A percentile compares a stretch with the other conserved stretches of the same genome.
phyloP scores from a whole-genome alignment of 2,329 filamentous ascomycete genomes.

The Sporothrix pseudoabietina region DNA sequence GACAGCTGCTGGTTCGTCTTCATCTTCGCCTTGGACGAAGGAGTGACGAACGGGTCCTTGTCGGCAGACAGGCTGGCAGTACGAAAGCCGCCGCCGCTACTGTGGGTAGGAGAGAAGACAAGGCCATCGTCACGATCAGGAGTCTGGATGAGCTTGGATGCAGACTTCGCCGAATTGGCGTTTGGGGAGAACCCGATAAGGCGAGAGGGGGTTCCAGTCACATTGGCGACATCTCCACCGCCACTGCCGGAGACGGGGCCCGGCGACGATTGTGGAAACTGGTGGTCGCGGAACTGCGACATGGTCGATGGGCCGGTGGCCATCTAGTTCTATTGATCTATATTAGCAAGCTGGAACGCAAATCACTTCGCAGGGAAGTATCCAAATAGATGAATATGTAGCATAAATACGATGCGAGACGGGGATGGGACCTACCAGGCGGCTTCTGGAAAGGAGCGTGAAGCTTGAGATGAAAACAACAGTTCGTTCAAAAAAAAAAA shows the following conservation, averaged over 20 bases:
- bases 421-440: background rate
- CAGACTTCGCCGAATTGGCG: constrained; percentile 52
- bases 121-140: constrained; percentile 40
- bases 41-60: constrained; percentile 59
- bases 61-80: constrained; percentile 41
- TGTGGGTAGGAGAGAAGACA: constrained; percentile 38
- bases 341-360: background rate
- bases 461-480: background rate
- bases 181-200: constrained; percentile 66
- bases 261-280: constrained; percentile 51
- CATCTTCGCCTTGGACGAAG: constrained; percentile 40
- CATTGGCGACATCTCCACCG: constrained; percentile 18
- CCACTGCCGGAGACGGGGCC: constrained; percentile 47
- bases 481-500: background rate
- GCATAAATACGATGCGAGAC: background rate
- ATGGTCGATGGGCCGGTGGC: constrained; percentile 37
- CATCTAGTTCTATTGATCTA: background rate
- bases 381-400: background rate
- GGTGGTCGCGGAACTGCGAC: constrained; percentile 47
- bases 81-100: constrained; percentile 36
- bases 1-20: constrained; percentile 55
- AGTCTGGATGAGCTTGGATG: constrained; percentile 42
- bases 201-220: constrained; percentile 61
- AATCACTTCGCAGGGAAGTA: background rate
- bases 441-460: background rate